A percentile compares a stretch with the other conserved stretches of the same genome.
Conservation (phyloP, 2,329 filamentous ascomycete genomes). For the Nannizzia gypsea region DNA sequence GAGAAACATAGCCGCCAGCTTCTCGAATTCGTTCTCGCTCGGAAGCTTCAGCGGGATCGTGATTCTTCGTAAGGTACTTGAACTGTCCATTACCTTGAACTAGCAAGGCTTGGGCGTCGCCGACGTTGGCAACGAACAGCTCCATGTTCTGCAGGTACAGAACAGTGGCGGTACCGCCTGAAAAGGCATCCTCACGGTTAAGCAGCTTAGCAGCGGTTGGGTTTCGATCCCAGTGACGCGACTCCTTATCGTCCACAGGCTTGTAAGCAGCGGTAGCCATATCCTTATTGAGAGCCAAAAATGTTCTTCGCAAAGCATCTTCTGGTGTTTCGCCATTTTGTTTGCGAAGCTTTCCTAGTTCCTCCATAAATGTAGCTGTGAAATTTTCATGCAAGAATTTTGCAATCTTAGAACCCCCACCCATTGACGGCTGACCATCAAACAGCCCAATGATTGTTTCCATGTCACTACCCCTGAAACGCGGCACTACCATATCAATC, state of each 20-base stretch:
- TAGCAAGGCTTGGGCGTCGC: conserved; percentile 88
- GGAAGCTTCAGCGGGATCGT: conserved; percentile 75
- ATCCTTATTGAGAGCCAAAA: conserved; percentile 85
- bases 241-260: conserved; percentile 60
- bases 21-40: conserved; percentile 86
- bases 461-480: conserved; percentile 78
- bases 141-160: conserved; percentile 82
- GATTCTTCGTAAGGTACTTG: conserved; percentile 75
- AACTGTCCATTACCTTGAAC: conserved; percentile 80
- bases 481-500: conserved; percentile 86
- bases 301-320: conserved; percentile 76
- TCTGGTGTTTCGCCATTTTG: conserved; percentile 60
- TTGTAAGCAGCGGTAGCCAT: conserved; percentile 74
- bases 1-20: conserved; percentile 88
- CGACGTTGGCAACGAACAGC: conserved; percentile 87
- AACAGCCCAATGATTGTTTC: conserved; percentile 92
- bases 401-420: conserved; percentile 85
- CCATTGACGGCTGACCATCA: conserved; percentile 81
- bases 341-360: conserved; percentile 61
- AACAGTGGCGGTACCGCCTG: conserved; percentile 84
- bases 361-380: conserved; percentile 66
- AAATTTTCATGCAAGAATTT: conserved; percentile 97
- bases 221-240: conserved; percentile 49
- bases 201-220: conserved; percentile 64
- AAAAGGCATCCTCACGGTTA: conserved; percentile 77